Base-by-base conservation (phyloP, 805 yeast species). In the Hanseniaspora mollemarum region DNA sequence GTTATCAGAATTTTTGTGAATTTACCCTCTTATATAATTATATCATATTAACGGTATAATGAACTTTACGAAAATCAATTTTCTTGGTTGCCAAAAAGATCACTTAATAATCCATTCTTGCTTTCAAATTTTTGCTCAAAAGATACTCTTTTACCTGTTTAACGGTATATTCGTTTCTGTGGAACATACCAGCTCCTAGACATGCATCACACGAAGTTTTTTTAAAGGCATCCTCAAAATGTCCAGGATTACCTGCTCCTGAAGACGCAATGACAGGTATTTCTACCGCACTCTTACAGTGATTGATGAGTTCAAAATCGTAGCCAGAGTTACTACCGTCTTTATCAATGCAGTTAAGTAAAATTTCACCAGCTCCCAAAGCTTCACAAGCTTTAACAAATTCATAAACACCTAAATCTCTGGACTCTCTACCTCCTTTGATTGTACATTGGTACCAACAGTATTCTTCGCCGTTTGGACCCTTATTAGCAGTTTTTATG, bases 111-210 rank as follows among this genome's bases (percentile, higher is more conserved):
- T 82, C 88, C 55, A 81, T 70, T 65, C 95, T 76, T n/a, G 86
- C 95, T 54, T 77, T 77, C 61, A 86, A 73, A 0, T 83, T 85
- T 15, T 73, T 64, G 0, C 71, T 66, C 42, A 71, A 66, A 62
- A 90, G 72, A 57, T 74, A 79, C 26, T 73, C 63, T 66, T 92
- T 92, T 40, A 92, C 96, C 45, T 87, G 80, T 45, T 75, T 73
- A 16, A 92, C 96, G 12, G 86, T 80, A 66, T 83, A 92, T 60
- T 90, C 97, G 21, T 85, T 88, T 63, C 98, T 75, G 70, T 92
- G 99, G 72, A 92, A 92, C 81, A 92, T 83, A 40, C 99, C 99
- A 3, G 99, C 99, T 35, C 98, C 99, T 37, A 92, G 73, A 16
- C 98, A 97, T 39, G 99, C 99, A 68, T 92, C 98, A 1, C 92